phyloP scores from a whole-genome alignment of 2,329 filamentous ascomycete species.

The Penicillium sp. region DNA sequence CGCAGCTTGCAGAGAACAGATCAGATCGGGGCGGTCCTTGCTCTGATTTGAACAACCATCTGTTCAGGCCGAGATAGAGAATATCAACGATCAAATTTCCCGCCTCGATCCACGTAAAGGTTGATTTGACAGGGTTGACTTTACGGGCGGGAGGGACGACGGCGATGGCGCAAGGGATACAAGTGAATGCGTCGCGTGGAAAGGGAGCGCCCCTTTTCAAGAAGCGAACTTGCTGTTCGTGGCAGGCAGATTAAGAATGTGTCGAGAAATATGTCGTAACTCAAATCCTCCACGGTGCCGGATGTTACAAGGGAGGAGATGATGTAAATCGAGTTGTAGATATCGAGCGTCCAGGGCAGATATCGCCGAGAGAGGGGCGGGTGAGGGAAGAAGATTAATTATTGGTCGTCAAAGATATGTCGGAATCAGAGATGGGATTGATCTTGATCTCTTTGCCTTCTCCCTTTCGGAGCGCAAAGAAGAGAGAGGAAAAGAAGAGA shows the following conservation, averaged over 20 bases:
- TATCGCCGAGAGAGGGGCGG: slow-evolving; percentile 4
- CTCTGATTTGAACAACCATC: slow-evolving; percentile 27
- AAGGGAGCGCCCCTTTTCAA: slow-evolving; percentile 23
- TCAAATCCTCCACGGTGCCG: not conserved
- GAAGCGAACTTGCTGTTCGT: slow-evolving; percentile 10
- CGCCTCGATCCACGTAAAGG: slow-evolving; percentile 17
- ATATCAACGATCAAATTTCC: slow-evolving; percentile 23
- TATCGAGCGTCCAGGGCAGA: slow-evolving; percentile 4
- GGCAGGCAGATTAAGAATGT: slow-evolving; percentile 11
- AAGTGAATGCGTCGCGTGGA: slow-evolving; percentile 39
- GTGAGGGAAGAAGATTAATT: slow-evolving; percentile 4
- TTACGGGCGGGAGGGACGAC: slow-evolving; percentile 27
- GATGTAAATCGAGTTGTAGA: not conserved
- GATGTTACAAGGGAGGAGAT: slow-evolving; percentile 1
- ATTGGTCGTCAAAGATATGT: not conserved
- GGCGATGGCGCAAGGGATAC: slow-evolving; percentile 39
- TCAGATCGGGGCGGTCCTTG: slow-evolving; percentile 32
- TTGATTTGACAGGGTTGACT: slow-evolving; percentile 28
- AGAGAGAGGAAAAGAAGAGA: slow-evolving; percentile 26
- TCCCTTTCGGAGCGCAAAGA: slow-evolving; percentile 21
- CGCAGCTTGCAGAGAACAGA: slow-evolving; percentile 33
- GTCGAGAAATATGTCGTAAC: not conserved
- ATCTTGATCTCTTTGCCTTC: slow-evolving; percentile 10
- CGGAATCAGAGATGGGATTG: not conserved
- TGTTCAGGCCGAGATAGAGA: slow-evolving; percentile 22